Conservation (phyloP, 1,139 yeast genomes). For the Hemisphaericaspora subhashii region DNA sequence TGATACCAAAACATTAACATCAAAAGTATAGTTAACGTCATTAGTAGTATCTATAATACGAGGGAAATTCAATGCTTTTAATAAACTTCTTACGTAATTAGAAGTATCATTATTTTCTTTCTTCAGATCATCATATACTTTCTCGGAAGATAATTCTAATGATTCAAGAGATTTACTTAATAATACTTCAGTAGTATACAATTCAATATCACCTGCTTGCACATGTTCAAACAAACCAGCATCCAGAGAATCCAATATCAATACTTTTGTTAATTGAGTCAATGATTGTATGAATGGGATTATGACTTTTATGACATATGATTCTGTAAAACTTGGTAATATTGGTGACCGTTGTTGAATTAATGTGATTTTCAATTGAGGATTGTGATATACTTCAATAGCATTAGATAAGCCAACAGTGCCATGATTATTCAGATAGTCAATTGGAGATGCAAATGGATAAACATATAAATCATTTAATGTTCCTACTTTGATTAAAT, state of each 20-base stretch:
- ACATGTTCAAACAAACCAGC: constrained; percentile 48
- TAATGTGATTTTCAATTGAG: constrained; percentile 45
- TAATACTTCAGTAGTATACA: constrained; percentile 35
- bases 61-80: constrained; percentile 12
- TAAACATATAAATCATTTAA: constrained; percentile 64
- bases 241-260: constrained; percentile 73
- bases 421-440: constrained; percentile 23
- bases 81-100: constrained; percentile 17
- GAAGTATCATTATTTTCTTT: constrained; percentile 15
- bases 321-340: constrained; percentile 57
- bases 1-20: constrained; percentile 34
- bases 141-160: constrained; percentile 19
- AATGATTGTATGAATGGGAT: constrained; percentile 45
- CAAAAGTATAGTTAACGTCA: constrained; percentile 9
- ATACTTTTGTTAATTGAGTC: constrained; percentile 41
- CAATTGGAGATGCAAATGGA: constrained; percentile 85
- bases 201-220: constrained; percentile 26
- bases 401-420: constrained; percentile 49
- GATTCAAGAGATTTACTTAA: constrained; percentile 33
- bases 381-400: constrained; percentile 56
- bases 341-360: constrained; percentile 86
- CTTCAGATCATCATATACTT: constrained; percentile 9
- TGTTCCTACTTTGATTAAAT: constrained; percentile 50
- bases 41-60: not conserved
- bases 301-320: constrained; percentile 56